Evolutionary conservation across 495 filamentous ascomycete species (phyloP).

Genomic region (Tetracladium setigerum): DNA sequence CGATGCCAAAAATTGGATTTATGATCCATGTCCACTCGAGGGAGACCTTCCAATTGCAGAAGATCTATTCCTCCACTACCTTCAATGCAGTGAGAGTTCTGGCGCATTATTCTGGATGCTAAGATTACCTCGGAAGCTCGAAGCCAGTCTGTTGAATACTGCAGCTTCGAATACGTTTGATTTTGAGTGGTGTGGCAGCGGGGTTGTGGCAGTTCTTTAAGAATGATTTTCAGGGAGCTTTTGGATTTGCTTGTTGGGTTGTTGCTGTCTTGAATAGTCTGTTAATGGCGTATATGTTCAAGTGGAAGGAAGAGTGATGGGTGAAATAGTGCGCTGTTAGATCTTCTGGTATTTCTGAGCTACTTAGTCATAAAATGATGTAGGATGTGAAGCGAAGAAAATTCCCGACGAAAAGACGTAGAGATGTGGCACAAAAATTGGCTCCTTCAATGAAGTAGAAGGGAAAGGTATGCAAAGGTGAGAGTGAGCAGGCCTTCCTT

Average conservation of each 20-base stretch:
- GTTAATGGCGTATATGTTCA: no score
- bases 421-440: no score
- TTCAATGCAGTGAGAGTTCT: background rate
- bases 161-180: background rate
- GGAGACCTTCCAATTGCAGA: background rate
- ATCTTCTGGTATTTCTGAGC: no score
- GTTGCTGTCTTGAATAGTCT: background rate
- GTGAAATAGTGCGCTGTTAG: no score
- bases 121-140: background rate
- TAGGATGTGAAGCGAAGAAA: no score
- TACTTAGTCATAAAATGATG: no score
- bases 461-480: no score
- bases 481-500: no score
- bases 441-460: no score
- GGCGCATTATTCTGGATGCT: background rate
- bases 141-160: background rate
- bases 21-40: background rate
- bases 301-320: no score
- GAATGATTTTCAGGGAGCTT: slow-evolving; percentile 4
- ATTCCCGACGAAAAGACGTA: no score
- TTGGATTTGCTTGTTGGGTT: slow-evolving; percentile 4
- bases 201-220: background rate
- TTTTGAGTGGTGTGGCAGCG: background rate
- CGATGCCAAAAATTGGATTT: background rate
- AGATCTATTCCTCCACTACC: background rate